Evolutionary conservation across 2,329 filamentous ascomycete species (phyloP).

Genomic region (Grosmannia huntii): DNA sequence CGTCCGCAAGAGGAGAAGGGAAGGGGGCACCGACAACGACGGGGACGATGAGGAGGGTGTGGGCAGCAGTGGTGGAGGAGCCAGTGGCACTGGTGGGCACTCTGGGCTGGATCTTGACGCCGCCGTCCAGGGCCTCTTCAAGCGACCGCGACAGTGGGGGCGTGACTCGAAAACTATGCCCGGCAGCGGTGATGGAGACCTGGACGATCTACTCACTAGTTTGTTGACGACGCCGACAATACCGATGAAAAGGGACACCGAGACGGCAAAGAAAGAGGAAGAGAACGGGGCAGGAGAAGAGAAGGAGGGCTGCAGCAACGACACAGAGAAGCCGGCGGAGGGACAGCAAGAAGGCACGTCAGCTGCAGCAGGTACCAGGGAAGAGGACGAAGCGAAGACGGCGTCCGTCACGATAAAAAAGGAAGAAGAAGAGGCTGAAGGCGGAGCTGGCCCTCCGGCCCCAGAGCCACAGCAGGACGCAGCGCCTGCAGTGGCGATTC

Average conservation of each 20-base stretch:
- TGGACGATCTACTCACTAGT: constrained; percentile 47
- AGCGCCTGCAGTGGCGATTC: constrained; percentile 25
- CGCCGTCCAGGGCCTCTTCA: constrained; percentile 45
- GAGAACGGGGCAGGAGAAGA: constrained; percentile 12
- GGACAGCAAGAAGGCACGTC: not conserved
- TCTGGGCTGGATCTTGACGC: constrained; percentile 23
- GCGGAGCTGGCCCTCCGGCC: constrained; percentile 1
- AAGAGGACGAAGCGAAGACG: not conserved
- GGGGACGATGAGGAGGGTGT: constrained; percentile 36
- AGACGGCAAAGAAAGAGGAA: constrained; percentile 17
- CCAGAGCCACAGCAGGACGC: not conserved
- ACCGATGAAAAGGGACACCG: constrained; percentile 17
- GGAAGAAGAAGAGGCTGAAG: not conserved
- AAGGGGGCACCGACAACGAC: constrained; percentile 24
- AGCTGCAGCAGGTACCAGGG: not conserved
- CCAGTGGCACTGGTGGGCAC: constrained; percentile 40
- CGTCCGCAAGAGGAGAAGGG: constrained; percentile 16
- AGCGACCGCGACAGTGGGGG: constrained; percentile 44
- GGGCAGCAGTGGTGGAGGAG: constrained; percentile 24
- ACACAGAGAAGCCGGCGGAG: not conserved
- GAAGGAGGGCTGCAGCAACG: not conserved
- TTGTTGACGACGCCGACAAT: constrained; percentile 18
- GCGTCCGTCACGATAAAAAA: not conserved
- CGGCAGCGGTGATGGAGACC: constrained; percentile 23
- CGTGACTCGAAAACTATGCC: constrained; percentile 35